Base-by-base conservation (phyloP, 2,329 filamentous ascomycete species). In the Helotiales sp. region DNA sequence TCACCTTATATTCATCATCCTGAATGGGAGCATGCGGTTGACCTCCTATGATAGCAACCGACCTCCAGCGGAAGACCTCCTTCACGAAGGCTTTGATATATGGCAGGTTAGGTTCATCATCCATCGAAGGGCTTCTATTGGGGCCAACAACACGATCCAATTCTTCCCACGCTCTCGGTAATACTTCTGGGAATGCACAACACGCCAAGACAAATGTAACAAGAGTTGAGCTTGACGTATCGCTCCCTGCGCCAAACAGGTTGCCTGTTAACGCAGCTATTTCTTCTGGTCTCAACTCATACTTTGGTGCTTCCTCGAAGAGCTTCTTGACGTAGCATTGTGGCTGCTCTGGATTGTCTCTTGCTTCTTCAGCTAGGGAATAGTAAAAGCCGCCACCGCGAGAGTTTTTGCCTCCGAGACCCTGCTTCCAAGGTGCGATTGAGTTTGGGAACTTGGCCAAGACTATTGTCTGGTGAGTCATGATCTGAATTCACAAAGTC, bases 21-120 rank as follows among this genome's bases (percentile, higher is more conserved):
- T 77, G 70, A 2, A 79, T 74, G 10, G 80, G 75, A 40, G 73
- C 76, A 67, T 86, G 83, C 1, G 83, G 82, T 34, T 85, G 78
- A 2, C 78, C 79, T 2, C 81, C 70, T 2, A 79, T 77, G 24
- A 62, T 60, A 5, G 74, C 75, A 5, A 81, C 71, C 2, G 79
- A 78, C 31, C 72, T 71, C 74, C 75, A 79, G 7, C 79, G 73
- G 38, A 75, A 70, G 4, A 74, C 74, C 61, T 82, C 80, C 53
- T 79, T 74, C 10, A 82, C 67, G 17, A 81, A 70, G 27, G 71
- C 70, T 53, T 77, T 73, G 42, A 82, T 69, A 57, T 78, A 79
- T 2, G 66, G 71, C 31, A 85, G 68, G 0, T 70, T 67, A 0
- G 71, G 68, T 10, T 75, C 70, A 60, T 85, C 81, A 2, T 75